Percentiles rank a stretch among this genome's conserved stretches.
phyloP scores from a whole-genome alignment of 2,329 filamentous ascomycete genomes.

The Daldinia eschscholtzii region DNA sequence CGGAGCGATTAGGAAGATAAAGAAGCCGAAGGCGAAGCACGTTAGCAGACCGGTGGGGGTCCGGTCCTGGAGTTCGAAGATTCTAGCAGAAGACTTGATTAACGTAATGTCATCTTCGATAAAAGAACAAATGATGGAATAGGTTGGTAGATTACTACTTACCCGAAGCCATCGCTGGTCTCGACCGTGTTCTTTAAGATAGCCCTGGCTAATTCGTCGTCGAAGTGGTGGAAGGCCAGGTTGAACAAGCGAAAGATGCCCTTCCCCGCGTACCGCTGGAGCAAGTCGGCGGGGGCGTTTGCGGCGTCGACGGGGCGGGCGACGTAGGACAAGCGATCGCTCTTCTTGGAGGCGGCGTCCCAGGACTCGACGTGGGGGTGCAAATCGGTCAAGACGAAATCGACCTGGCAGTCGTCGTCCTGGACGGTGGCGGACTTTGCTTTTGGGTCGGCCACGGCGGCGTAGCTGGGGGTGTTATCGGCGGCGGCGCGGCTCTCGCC shows the following conservation, averaged over 20 bases:
- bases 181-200: slow-evolving; percentile 75
- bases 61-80: slow-evolving; percentile 81
- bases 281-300: slow-evolving; percentile 65
- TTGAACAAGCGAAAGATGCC: slow-evolving; percentile 78
- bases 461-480: slow-evolving; percentile 49
- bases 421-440: slow-evolving; percentile 5
- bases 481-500: slow-evolving; percentile 18
- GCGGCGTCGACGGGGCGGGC: slow-evolving; percentile 73
- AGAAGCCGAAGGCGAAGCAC: slow-evolving; percentile 65
- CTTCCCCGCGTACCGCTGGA: slow-evolving; percentile 53
- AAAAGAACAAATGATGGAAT: neutral
- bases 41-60: slow-evolving; percentile 66
- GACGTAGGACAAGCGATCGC: slow-evolving; percentile 71
- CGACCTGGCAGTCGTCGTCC: slow-evolving; percentile 51
- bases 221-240: slow-evolving; percentile 82
- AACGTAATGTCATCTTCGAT: neutral
- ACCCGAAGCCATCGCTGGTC: slow-evolving; percentile 74
- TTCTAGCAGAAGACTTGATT: slow-evolving; percentile 53
- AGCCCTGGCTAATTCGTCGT: slow-evolving; percentile 69
- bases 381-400: slow-evolving; percentile 75
- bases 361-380: slow-evolving; percentile 73
- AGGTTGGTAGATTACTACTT: slow-evolving; percentile 37
- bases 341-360: slow-evolving; percentile 64
- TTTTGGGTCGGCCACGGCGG: slow-evolving; percentile 25
- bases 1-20: slow-evolving; percentile 65